Evolutionary conservation across 176 grass and related monocot species (phyloP).

Genomic region (Eleusine indica): DNA sequence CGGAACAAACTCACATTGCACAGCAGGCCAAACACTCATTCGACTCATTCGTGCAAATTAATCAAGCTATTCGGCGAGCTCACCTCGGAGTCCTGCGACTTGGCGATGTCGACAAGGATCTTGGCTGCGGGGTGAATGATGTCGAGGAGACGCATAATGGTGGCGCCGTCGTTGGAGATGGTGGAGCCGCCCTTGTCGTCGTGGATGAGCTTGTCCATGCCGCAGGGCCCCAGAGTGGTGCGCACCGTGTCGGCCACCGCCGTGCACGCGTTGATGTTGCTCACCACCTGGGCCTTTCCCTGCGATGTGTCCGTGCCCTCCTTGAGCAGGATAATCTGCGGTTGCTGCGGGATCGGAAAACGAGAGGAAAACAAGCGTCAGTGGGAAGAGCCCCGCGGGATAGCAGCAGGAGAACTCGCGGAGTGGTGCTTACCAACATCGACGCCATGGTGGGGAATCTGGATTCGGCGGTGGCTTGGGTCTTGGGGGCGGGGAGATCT

Average conservation of each 20-base stretch:
- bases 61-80: background rate
- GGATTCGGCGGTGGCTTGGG: background rate
- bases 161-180: conserved; percentile 97
- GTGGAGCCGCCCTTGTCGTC: conserved; percentile 94
- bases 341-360: conserved; percentile 73
- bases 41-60: background rate
- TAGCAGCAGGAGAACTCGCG: conserved; percentile 30
- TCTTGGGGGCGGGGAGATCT: conserved; percentile 18
- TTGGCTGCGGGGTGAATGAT: conserved; percentile 91
- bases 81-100: conserved; percentile 88
- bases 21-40: background rate
- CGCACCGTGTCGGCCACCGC: conserved; percentile 83
- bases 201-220: conserved; percentile 99
- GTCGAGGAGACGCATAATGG: conserved; percentile 96
- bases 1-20: background rate
- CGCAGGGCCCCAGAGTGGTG: conserved; percentile 81
- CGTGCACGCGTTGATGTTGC: conserved; percentile 98
- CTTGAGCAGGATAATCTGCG: conserved; percentile 98
- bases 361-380: conserved; percentile 33
- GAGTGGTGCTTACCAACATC: conserved; percentile 32
- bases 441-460: conserved; percentile 15
- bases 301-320: conserved; percentile 98
- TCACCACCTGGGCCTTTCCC: conserved; percentile 88
- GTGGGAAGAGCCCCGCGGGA: background rate
- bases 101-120: conserved; percentile 89